Percentiles rank a stretch among this genome's conserved stretches.
These are phyloP conservation scores for Ogataea wickerhamii DNA, from an alignment of 805 yeast genomes.

Conservation along the genomic window DNA sequence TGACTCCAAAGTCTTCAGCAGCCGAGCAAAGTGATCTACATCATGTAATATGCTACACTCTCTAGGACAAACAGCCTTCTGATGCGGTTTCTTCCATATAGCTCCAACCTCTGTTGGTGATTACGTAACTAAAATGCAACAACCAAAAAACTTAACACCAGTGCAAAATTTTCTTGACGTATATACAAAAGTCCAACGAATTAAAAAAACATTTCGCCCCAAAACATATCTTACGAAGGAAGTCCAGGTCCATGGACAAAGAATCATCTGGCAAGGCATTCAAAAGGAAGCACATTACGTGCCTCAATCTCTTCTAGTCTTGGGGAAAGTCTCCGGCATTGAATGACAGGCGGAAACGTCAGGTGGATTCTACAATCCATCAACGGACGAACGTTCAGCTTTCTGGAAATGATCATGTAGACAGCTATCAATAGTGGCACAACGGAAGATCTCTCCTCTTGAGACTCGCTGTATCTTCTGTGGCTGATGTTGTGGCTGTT, in stretches of 20 bases:
- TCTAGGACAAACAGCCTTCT: too few species aligned
- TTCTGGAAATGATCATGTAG: not conserved
- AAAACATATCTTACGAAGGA: too few species aligned
- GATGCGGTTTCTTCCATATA: too few species aligned
- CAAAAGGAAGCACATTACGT: constrained; percentile 40
- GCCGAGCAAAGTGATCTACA: too few species aligned
- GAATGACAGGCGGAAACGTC: constrained; percentile 54
- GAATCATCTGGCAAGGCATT: constrained; percentile 75
- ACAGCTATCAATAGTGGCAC: not conserved
- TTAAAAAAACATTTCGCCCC: too few species aligned
- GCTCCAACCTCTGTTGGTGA: too few species aligned
- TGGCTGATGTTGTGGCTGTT: not conserved
- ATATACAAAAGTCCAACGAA: too few species aligned
- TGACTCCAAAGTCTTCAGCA: too few species aligned
- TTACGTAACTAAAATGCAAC: too few species aligned
- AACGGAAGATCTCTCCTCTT: constrained; percentile 16
- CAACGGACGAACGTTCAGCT: constrained; percentile 7
- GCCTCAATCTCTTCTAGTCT: constrained; percentile 41
- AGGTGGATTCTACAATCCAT: constrained; percentile 18
- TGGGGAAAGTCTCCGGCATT: constrained; percentile 91
- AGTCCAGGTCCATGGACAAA: constrained; percentile 65
- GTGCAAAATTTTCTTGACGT: too few species aligned
- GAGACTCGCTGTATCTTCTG: constrained; percentile 11
- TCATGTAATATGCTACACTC: too few species aligned
- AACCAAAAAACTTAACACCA: too few species aligned